Conservation (phyloP, 2,329 filamentous ascomycete genomes). For the Aspergillus sp. region DNA sequence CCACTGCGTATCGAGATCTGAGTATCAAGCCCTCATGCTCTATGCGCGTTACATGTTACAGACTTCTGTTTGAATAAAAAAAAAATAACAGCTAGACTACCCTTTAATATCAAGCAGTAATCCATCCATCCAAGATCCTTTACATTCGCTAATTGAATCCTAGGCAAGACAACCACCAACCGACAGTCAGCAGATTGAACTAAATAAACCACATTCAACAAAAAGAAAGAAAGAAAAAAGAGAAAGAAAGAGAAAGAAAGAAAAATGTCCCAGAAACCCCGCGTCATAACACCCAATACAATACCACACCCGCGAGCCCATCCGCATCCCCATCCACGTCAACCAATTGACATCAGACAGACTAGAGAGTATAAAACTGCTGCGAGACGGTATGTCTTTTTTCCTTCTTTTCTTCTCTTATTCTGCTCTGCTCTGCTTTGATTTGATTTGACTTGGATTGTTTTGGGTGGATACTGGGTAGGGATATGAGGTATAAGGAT, state of each 20-base stretch:
- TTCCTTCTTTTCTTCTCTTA: background rate
- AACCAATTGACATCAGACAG: constrained; percentile 29
- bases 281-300: constrained; percentile 9
- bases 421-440: background rate
- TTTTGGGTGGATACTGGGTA: background rate
- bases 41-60: too few relatives aligned
- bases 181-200: background rate
- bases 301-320: constrained; percentile 4
- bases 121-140: too few relatives aligned
- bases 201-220: background rate
- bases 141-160: too few relatives aligned
- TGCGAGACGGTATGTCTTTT: constrained; percentile 25
- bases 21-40: too few relatives aligned
- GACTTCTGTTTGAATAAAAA: too few relatives aligned
- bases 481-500: background rate
- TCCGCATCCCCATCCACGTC: constrained; percentile 7
- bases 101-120: too few relatives aligned
- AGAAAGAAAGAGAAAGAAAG: background rate
- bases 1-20: too few relatives aligned
- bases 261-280: constrained; percentile 9
- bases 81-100: too few relatives aligned
- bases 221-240: constrained; percentile 1
- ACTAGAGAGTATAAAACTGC: constrained; percentile 37
- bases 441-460: too few relatives aligned
- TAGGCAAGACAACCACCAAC: background rate